A percentile compares a stretch with the other conserved stretches of the same genome.
Evolutionary conservation across 2,329 filamentous ascomycete species (phyloP).

Genomic region (Fusarium sp.): DNA sequence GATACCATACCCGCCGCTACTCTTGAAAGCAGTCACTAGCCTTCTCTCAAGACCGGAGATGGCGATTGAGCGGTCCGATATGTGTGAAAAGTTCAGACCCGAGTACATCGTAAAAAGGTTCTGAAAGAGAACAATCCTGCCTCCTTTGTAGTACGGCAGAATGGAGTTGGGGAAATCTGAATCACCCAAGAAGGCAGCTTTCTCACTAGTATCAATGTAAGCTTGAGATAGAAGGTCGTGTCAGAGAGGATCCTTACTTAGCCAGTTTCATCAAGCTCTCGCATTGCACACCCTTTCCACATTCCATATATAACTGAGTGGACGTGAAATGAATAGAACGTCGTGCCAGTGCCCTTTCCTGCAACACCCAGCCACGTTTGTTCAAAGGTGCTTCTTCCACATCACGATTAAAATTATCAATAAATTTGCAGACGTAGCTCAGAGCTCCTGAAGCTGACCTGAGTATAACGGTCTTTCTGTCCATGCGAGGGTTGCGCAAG

Average conservation of each 20-base stretch:
- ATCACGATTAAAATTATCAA: conserved; percentile 55
- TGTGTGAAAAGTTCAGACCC: neutral
- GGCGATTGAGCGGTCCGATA: neutral
- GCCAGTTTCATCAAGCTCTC: neutral
- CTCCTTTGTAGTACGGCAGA: neutral
- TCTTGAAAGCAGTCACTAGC: conserved; percentile 40
- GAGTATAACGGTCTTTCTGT: neutral
- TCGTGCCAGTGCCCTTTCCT: conserved; percentile 11
- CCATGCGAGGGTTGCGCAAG: neutral
- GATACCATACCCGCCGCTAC: conserved; percentile 51
- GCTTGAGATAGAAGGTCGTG: neutral
- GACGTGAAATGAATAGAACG: conserved; percentile 17
- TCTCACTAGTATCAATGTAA: neutral
- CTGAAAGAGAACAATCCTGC: neutral
- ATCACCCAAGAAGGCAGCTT: neutral
- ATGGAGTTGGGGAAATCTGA: neutral
- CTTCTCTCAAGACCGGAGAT: conserved; percentile 50
- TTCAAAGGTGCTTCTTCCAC: conserved; percentile 52
- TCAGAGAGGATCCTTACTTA: neutral
- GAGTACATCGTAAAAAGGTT: conserved; percentile 9
- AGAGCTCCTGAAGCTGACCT: neutral
- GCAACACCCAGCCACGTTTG: conserved; percentile 26
- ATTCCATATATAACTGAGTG: conserved; percentile 16
- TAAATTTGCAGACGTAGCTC: conserved; percentile 48
- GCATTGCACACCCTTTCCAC: neutral